Conservation (phyloP, 23 red algal species). For the Cyanidiococcus yangmingshanensis region DNA sequence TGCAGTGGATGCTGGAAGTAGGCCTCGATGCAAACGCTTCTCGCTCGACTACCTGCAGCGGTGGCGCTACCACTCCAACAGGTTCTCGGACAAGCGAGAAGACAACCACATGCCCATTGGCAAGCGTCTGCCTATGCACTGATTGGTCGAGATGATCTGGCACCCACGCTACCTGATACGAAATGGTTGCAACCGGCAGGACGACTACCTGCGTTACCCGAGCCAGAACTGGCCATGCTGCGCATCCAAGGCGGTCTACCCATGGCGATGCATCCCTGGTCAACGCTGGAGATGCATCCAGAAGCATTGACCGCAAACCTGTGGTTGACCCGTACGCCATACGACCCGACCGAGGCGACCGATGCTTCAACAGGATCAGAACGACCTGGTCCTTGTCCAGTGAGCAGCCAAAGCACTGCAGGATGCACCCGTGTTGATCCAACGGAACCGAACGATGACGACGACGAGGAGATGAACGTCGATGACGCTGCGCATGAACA, state of each 20-base stretch:
- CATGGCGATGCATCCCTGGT: neutral
- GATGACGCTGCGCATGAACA: neutral
- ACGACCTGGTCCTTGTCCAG: too few relatives aligned
- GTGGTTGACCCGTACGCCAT: too few relatives aligned
- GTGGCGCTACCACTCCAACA: neutral
- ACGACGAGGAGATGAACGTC: neutral
- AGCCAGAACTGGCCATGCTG: conserved; percentile 11
- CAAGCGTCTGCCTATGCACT: conserved; percentile 51
- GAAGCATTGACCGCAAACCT: too few relatives aligned
- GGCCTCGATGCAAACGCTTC: neutral
- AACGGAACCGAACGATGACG: too few relatives aligned
- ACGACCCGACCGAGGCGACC: too few relatives aligned
- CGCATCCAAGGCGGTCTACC: neutral
- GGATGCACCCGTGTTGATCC: too few relatives aligned
- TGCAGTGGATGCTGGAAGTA: too few relatives aligned
- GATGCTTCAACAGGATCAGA: too few relatives aligned
- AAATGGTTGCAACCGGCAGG: neutral
- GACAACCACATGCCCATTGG: too few relatives aligned
- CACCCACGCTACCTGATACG: conserved; percentile 8
- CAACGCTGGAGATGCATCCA: neutral
- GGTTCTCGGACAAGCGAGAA: too few relatives aligned
- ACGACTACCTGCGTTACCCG: neutral
- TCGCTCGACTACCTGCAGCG: neutral
- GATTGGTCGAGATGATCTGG: conserved; percentile 61
- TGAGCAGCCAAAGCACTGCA: too few relatives aligned